Base-by-base conservation (phyloP, 345 rosid genomes). In the Trapa incisa region DNA sequence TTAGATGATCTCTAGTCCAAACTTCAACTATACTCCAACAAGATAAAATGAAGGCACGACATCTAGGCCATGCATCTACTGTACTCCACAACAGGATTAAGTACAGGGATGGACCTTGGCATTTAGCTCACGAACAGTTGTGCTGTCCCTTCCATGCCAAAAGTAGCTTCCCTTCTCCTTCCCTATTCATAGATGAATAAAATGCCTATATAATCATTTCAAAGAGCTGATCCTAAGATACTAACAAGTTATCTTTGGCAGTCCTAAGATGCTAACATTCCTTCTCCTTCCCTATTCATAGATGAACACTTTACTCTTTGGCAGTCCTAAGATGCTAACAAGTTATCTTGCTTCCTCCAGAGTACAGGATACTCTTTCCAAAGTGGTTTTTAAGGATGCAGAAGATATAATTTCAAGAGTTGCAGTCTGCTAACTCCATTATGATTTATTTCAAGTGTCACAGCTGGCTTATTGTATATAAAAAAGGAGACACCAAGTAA, bases 81-180 rank as follows among this genome's bases (percentile, higher is more conserved):
- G 37, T 70, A 47, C 67, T 11, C 8, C 13, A 63, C 29, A 22
- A 22, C 29, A 22, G 29, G 29, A 22, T 71, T 48, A 66, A 56
- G 68, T 69, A 65, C 48, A 6, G 66, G 37, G 70, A 88, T 22
- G 29, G 29, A 92, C 96, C 88, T 84, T 35, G 97, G 92, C 29
- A 78, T 93, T 93, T 71, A 90, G 83, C 68, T 94, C 84, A 66
- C 72, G 84, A 50, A 41, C 75, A 72, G 92, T 79, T 52, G 65
- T 53, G 67, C 62, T 75, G 74, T 91, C 92, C 81, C 99, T 87
- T 70, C 97, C 99, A 77, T 88, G 97, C 97, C 97, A 91, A 73
- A 67, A 94, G 68, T 87, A 91, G 84, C 86, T 82, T 70, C 87
- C 75, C 60, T 47, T 75, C 69, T 85, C 76, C 29, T 87, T 91